Percentiles rank a stretch among this genome's conserved stretches.
These are phyloP conservation scores for Stentor coeruleus DNA, from an alignment of 73 alveolate species.

Conservation along the genomic window DNA sequence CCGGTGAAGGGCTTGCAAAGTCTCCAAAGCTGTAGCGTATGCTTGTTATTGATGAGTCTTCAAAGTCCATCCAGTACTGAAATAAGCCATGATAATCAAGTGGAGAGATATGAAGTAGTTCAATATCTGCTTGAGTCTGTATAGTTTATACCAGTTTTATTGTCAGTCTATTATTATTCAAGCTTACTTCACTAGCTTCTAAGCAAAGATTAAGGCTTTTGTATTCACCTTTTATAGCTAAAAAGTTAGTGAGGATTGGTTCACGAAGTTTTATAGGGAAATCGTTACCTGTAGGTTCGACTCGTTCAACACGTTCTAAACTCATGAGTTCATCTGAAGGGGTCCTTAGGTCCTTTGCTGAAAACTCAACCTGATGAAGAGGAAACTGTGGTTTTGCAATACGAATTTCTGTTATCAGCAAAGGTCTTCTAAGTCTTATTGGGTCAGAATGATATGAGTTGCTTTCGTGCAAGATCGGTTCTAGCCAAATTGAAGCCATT, in stretches of 20 bases:
- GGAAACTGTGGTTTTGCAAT: slow-evolving; percentile 12
- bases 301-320: neutral
- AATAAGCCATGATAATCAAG: slow-evolving; percentile 11
- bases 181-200: neutral
- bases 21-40: neutral
- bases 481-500: slow-evolving; percentile 21
- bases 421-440: slow-evolving; percentile 1
- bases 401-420: neutral
- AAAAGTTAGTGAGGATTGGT: slow-evolving; percentile 8
- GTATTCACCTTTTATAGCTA: slow-evolving; percentile 16
- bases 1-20: neutral
- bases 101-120: neutral
- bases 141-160: neutral
- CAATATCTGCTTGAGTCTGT: slow-evolving; percentile 19
- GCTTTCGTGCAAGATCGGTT: slow-evolving; percentile 23
- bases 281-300: slow-evolving; percentile 2
- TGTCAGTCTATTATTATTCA: neutral
- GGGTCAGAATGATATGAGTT: slow-evolving; percentile 7
- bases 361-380: neutral
- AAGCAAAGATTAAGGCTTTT: neutral
- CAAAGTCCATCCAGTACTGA: slow-evolving; percentile 23
- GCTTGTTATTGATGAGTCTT: neutral
- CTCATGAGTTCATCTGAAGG: slow-evolving; percentile 10
- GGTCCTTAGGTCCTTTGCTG: neutral
- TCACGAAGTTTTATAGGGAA: neutral